Evolutionary conservation across 352 stramenopile species (phyloP).

Genomic region (Blastocystis sp.): DNA sequence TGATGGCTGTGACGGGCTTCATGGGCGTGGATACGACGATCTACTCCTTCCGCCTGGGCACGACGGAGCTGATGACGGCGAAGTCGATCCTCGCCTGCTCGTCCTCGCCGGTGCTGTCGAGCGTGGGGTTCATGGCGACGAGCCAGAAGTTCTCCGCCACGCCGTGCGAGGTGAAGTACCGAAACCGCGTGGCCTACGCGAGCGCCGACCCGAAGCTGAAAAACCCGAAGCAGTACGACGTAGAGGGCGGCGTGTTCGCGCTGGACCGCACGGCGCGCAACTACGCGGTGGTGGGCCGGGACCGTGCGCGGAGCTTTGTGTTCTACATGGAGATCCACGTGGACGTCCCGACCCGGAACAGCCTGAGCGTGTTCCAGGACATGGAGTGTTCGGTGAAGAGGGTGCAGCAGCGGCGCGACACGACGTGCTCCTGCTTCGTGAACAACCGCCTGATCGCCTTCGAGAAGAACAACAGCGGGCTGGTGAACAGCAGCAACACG

Average conservation of each 20-base stretch:
- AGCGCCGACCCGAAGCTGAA: not conserved
- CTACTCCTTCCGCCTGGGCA: not conserved
- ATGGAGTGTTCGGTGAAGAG: constrained; percentile 2
- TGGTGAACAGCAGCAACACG: constrained; percentile 44
- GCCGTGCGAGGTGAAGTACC: constrained; percentile 27
- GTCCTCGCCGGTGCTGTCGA: not conserved
- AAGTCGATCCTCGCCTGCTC: not conserved
- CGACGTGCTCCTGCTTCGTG: not conserved
- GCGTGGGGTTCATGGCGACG: not conserved
- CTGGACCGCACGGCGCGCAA: not conserved
- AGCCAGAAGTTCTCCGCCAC: not conserved
- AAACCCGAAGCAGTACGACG: not conserved
- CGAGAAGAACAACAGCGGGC: not conserved
- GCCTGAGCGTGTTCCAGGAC: constrained; percentile 1
- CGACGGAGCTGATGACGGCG: not conserved
- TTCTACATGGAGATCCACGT: constrained; percentile 36
- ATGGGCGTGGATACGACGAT: not conserved
- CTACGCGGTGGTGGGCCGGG: not conserved
- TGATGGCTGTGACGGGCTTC: not conserved
- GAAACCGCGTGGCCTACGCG: not conserved
- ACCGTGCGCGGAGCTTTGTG: not conserved
- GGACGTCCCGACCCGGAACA: not conserved
- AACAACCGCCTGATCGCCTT: constrained; percentile 20
- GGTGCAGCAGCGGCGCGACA: not conserved
- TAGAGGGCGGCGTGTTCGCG: not conserved